Percentiles rank a stretch among this genome's conserved stretches.
Evolutionary conservation across 352 stramenopile genomes (phyloP).

Genomic region (Phytopythium oedochilum): DNA sequence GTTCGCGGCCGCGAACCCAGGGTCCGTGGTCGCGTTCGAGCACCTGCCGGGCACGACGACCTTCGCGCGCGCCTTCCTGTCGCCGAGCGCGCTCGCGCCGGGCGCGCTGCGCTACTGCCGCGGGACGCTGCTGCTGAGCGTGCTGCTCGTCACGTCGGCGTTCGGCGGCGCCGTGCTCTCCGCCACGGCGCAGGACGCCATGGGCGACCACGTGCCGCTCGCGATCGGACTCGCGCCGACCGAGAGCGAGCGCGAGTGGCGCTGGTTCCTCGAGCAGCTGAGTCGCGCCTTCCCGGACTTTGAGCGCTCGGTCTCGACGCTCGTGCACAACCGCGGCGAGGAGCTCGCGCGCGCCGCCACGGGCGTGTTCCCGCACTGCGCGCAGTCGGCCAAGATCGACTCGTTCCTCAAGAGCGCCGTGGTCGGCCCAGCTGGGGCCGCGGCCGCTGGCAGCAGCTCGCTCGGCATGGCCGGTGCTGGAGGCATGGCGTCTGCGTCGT

Average conservation of each 20-base stretch:
- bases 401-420: conserved; percentile 30
- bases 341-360: conserved; percentile 34
- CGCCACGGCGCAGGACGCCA: conserved; percentile 63
- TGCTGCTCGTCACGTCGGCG: conserved; percentile 62
- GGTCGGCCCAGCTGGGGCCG: conserved; percentile 6
- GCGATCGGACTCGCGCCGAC: conserved; percentile 46
- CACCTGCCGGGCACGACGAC: conserved; percentile 22
- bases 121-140: conserved; percentile 54
- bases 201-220: conserved; percentile 72
- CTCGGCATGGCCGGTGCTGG: neutral
- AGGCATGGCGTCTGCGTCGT: neutral
- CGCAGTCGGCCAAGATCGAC: conserved; percentile 57
- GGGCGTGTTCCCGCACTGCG: conserved; percentile 43
- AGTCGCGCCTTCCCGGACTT: conserved; percentile 52
- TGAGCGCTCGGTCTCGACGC: conserved; percentile 35
- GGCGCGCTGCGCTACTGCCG: conserved; percentile 50
- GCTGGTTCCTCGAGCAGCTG: conserved; percentile 63
- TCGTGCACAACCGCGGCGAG: conserved; percentile 68
- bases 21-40: conserved; percentile 62
- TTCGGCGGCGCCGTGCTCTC: conserved; percentile 69
- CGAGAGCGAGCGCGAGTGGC: conserved; percentile 58
- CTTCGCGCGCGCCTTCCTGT: conserved; percentile 66
- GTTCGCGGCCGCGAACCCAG: conserved; percentile 51
- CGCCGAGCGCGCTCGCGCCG: conserved; percentile 51
- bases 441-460: conserved; percentile 6